These are phyloP conservation scores for Sclerotinia trifoliorum DNA, from an alignment of 2,329 filamentous ascomycete species.

Conservation along the genomic window DNA sequence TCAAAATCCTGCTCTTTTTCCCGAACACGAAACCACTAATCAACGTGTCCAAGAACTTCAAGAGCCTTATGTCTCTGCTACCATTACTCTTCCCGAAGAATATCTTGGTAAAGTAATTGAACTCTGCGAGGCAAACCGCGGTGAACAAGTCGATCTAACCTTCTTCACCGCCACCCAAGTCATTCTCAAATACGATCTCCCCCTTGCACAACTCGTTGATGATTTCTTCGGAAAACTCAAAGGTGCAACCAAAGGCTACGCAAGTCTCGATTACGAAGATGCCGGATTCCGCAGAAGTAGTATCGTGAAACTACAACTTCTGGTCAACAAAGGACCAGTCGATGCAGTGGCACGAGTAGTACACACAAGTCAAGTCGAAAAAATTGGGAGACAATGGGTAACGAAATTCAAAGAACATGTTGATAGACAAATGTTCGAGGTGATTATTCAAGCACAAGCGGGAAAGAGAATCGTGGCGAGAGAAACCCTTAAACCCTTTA, in stretches of 20 bases:
- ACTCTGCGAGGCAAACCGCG: constrained; percentile 85
- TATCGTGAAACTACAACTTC: constrained; percentile 84
- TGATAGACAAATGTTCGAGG: constrained; percentile 93
- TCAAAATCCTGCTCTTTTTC: constrained; percentile 85
- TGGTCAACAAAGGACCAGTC: constrained; percentile 91
- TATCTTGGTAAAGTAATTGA: constrained; percentile 94
- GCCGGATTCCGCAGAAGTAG: constrained; percentile 78
- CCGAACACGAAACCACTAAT: constrained; percentile 59
- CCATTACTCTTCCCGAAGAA: constrained; percentile 88
- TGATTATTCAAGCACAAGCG: constrained; percentile 88
- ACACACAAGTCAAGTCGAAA: constrained; percentile 76
- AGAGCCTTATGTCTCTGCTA: constrained; percentile 76
- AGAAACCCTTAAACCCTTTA: constrained; percentile 93
- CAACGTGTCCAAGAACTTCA: constrained; percentile 59
- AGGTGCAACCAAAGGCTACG: constrained; percentile 90
- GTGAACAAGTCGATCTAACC: constrained; percentile 80
- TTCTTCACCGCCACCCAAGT: constrained; percentile 93
- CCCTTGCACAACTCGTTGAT: constrained; percentile 85
- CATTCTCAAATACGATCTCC: constrained; percentile 89
- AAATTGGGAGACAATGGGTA: constrained; percentile 84
- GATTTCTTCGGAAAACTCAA: constrained; percentile 98
- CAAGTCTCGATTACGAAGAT: constrained; percentile 95
- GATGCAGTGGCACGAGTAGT: constrained; percentile 93
- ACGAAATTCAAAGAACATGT: constrained; percentile 97
- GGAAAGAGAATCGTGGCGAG: constrained; percentile 81